These are phyloP conservation scores for Colletotrichum orbiculare DNA, from an alignment of 2,329 filamentous ascomycete genomes.

Conservation along the genomic window DNA sequence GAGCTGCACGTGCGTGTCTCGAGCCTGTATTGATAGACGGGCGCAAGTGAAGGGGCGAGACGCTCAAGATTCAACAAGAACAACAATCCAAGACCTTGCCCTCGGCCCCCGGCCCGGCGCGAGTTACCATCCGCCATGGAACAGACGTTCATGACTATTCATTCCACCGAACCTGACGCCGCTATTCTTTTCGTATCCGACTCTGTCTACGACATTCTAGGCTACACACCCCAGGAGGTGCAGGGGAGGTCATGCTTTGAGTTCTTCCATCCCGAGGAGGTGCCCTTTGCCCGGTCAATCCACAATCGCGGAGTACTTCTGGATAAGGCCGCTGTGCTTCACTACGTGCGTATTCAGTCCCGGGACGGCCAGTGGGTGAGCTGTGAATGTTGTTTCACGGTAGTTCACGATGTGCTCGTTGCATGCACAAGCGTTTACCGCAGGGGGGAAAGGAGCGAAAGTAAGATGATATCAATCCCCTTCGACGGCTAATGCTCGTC, in stretches of 20 bases:
- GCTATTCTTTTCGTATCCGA: constrained; percentile 86
- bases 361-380: constrained; percentile 78
- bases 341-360: constrained; percentile 79
- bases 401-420: constrained; percentile 89
- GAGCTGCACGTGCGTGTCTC: no score
- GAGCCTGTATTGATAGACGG: no score
- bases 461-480: constrained; percentile 59
- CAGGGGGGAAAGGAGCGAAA: constrained; percentile 74
- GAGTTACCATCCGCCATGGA: constrained; percentile 66
- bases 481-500: neutral
- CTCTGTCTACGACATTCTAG: constrained; percentile 85
- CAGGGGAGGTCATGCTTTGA: constrained; percentile 83
- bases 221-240: constrained; percentile 81
- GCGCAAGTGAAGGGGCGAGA: no score
- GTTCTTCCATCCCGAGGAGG: constrained; percentile 86
- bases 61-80: no score
- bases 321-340: constrained; percentile 86
- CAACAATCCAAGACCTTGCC: constrained; percentile 20
- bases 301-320: constrained; percentile 79
- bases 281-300: constrained; percentile 77
- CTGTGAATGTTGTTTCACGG: constrained; percentile 90
- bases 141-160: constrained; percentile 91
- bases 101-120: neutral
- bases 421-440: constrained; percentile 85
- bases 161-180: constrained; percentile 79